Base-by-base conservation (phyloP, 768 basidiomycete genomes). In the Boletus sp. region DNA sequence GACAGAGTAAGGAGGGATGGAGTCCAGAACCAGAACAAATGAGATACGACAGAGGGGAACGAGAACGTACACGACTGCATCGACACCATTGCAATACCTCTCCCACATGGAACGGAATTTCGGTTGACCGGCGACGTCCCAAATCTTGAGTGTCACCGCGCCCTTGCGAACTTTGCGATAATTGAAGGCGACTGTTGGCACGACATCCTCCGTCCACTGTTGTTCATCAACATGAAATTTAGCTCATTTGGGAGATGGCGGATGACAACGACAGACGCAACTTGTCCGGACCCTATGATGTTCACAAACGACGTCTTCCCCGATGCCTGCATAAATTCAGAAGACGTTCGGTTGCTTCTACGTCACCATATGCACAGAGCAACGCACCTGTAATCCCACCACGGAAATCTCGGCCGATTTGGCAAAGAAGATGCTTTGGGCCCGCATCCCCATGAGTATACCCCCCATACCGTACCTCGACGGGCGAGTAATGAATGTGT, bases 71-170 rank as follows among this genome's bases (percentile, higher is more conserved):
- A 96, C 83, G 36, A 97, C 86, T 28, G 94, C 94, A 67, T 96
- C 92, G 1, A 92, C 92, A 9, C 94, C 94, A 59, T 87, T 83
- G 73, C 93, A 94, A 72, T 96, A 97, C 44, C 94, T 80, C 72
- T 94, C 92, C 92, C 92, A 97, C 87, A 95, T 94, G 36, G 90
- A 91, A 44, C 94, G 84, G 69, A 95, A 97, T 69, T 91, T 92
- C 7, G 93, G 90, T 76, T 96, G 94, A 32, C 93, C 93, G 59
- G 94, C 94, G 39, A 97, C 90, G 71, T 97, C 94, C 94, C 94
- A 97, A 47, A 97, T 85, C 71, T 94, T 96, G 67, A 97, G 77
- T 1, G 90, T 92, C 1, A 96, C 86, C 57, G 93, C 95, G 12
- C 92, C 93, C 66, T 92, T 93, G 59, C 87, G 79, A 12, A 96